A percentile compares a stretch with the other conserved stretches of the same genome.
phyloP scores from a whole-genome alignment of 805 yeast genomes.

The Wickerhamomyces hampshirensis region DNA sequence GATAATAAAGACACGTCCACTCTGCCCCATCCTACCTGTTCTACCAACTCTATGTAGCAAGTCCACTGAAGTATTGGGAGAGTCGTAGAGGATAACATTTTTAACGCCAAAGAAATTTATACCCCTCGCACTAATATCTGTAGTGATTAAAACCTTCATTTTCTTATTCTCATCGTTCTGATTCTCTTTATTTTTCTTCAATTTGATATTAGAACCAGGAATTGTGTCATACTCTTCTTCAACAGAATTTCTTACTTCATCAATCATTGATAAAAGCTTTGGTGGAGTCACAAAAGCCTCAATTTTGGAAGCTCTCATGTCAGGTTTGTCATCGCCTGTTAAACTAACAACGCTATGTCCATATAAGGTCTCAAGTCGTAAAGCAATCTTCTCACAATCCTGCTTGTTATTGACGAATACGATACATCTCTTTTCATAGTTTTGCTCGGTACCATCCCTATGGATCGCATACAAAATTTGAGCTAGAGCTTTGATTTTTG shows the following conservation, averaged over 20 bases:
- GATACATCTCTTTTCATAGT: conserved; percentile 70
- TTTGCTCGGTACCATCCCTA: conserved; percentile 76
- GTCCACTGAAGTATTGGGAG: conserved; percentile 82
- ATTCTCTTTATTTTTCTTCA: conserved; percentile 11
- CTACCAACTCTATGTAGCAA: conserved; percentile 89
- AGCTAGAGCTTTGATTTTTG: conserved; percentile 78
- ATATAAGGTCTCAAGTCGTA: conserved; percentile 42
- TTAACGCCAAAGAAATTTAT: conserved; percentile 77
- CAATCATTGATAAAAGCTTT: conserved; percentile 18
- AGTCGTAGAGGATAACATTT: conserved; percentile 78
- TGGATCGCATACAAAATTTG: conserved; percentile 84
- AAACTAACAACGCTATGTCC: conserved; percentile 61
- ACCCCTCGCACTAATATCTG: conserved; percentile 89
- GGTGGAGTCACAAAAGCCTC: conserved; percentile 64
- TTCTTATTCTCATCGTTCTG: conserved; percentile 13
- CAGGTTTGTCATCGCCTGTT: conserved; percentile 59
- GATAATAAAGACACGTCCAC: conserved; percentile 83
- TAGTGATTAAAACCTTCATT: conserved; percentile 73
- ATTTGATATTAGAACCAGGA: conserved; percentile 32
- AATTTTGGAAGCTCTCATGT: conserved; percentile 54
- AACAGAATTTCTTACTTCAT: background rate
- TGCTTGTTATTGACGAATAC: conserved; percentile 79
- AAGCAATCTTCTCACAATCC: conserved; percentile 55
- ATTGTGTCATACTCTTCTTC: conserved; percentile 17
- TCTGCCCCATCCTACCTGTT: conserved; percentile 87